Base-by-base conservation (phyloP, 169 alveolate genomes). In the Plasmodium coatneyi region DNA sequence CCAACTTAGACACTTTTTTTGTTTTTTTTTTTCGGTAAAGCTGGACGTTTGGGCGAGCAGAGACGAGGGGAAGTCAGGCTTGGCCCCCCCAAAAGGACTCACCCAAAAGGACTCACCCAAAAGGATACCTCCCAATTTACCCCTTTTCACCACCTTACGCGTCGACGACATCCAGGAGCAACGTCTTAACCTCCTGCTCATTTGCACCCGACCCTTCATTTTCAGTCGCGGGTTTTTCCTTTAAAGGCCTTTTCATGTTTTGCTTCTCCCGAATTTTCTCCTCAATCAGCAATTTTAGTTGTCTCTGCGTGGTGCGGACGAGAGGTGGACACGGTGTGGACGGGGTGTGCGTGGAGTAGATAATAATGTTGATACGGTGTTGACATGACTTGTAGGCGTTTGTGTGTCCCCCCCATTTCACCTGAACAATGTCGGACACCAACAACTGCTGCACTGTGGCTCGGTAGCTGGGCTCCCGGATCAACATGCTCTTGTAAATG, bases 401-500 rank as follows among this genome's bases (percentile, higher is more conserved):
- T 39, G 1, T 5, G 46, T 5, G 10, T 39, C 22, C 22, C 1
- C 60, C 60, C 60, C 60, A 16, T 82, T 22, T 79, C 76, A 89
- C 94, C 82, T 89, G 94, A 12, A 89, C 94, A 80, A 89, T 79
- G 43, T 89, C 94, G 5, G 94, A 89, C 19, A 89, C 94, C 25
- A 89, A 39, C 74, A 89, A 22, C 52, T 89, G 94, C 66, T 89
- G 94, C n/a, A 89, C 94, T 6, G 94, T 89, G 25, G 89, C 94
- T 72, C 94, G 41, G 32, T 71, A 89, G 82, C 39, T 89, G 25
- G 94, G 94, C 41, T 89, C 94, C 71, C 94, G n/a, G 41, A 89
- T 78, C 96, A 96, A 74, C 97, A 96, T 96, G 28, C 97, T 95
- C 80, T 94, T 95, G 84, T 93, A 96, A 12, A 96, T 93, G 16